Evolutionary conservation across 1,284 basidiomycete genomes (phyloP), one percentile per base, ranked within the genome.

Genomic region (Vanrija sp.): DNA sequence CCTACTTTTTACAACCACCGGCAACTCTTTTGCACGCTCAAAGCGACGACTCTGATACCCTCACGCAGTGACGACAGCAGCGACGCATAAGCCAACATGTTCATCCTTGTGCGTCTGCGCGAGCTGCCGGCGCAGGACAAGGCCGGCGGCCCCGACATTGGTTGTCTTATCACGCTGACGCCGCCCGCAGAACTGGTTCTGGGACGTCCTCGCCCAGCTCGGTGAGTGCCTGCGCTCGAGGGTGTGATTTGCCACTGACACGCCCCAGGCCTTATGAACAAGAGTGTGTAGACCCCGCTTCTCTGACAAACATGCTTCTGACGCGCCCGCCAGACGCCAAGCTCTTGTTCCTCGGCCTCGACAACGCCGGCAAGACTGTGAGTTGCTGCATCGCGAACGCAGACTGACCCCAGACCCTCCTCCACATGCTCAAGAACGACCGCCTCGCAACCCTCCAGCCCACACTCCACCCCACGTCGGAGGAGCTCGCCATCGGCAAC

Each of bases 391-490:
- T n/a, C 41, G 6, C 24, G 12, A 9, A n/a, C 3, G 15, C 5
- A 18, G 9, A 15, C 51, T 50, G 18, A 41, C 23, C 2, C 25
- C 69, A 98, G 94, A 98, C 96, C 39, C 83, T 98, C 49, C 79
- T 98, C 66, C 96, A 99, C 79, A 98, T 98, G 96, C 83, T 99
- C 72, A 99, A 99, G 84, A 99, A 98, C 72, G 96, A 98, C 81
- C 85, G 96, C 67, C 83, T 98, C 57, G 96, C 96, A 23, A 96
- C 93, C 24, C 82, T 99, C 64, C 96, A 98, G 78, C 96, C 96
- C 35, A 99, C 96, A 27, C 87, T 98, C 56, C 95, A 98, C 77
- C 96, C 96, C n/a, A 98, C 96, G 19, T 98, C 96, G 36, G 96
- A 99, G 80, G 96, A 98, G 77, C 85, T 99, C 53, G 93, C 96